Conservation (phyloP, 2,329 filamentous ascomycete species). For the Aspergillus aculeatinus region DNA sequence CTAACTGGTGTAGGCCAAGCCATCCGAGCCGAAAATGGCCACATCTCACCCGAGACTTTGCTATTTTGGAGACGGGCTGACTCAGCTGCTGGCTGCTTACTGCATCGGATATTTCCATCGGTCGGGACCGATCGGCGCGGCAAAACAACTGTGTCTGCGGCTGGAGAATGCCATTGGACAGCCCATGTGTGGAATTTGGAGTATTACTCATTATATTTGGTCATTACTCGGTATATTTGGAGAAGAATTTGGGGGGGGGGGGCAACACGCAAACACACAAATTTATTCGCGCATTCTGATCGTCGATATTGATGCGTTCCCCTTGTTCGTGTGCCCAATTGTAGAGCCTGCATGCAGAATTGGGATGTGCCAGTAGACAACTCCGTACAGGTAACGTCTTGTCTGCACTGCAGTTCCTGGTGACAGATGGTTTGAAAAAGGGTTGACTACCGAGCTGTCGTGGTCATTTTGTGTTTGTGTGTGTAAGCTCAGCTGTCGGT, state of each 20-base stretch:
- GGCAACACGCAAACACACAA: not conserved
- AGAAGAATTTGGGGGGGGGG: not conserved
- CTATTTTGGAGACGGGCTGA: not conserved
- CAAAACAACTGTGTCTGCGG: not conserved
- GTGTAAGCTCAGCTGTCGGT: not conserved
- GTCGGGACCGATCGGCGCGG: slow-evolving; percentile 23
- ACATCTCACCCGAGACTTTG: not conserved
- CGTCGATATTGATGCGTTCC: not conserved
- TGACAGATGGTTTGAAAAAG: too few species aligned
- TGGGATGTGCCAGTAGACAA: too few species aligned
- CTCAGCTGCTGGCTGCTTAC: not conserved
- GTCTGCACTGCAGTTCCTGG: not conserved
- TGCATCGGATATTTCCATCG: slow-evolving; percentile 21
- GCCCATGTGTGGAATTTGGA: slow-evolving; percentile 8
- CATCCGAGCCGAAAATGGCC: not conserved
- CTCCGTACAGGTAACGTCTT: not conserved
- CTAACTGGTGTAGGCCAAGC: too few species aligned
- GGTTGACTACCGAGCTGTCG: not conserved
- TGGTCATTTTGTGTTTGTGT: not conserved
- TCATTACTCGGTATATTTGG: slow-evolving; percentile 2
- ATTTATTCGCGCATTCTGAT: slow-evolving; percentile 15
- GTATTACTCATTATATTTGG: not conserved
- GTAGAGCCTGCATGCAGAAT: not conserved
- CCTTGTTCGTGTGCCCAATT: not conserved
- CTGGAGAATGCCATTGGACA: slow-evolving; percentile 8